Base-by-base conservation (phyloP, 2,329 filamentous ascomycete genomes). In the Leptographium procerum region DNA sequence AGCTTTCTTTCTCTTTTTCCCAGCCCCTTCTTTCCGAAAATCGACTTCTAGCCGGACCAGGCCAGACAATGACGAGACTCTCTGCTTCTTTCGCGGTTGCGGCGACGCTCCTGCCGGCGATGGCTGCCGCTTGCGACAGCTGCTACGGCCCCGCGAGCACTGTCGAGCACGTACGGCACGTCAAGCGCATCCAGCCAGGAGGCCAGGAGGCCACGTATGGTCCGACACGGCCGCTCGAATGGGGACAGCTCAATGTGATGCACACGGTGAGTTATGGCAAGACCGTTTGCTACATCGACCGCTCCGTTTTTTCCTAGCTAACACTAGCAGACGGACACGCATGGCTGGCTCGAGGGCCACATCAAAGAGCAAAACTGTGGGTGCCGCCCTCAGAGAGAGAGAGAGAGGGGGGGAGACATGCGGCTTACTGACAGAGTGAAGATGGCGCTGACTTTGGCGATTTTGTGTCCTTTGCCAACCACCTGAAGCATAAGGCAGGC, bases 371-470 rank as follows among this genome's bases (percentile, higher is more conserved):
- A 75, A 64, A 84, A 83, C 65, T 85, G 61, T 61, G 24, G 59
- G 40, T 34, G 24, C 9, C 10, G 52, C 3, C 33, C 10, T 1
- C 7, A 9, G 51, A 22, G 29, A 51, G 48, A 22, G 19, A 28
- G 24, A 51, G 24, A 51, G 24, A 51, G 47, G 4, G n/a, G 24
- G 11, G 28, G 26, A 29, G 19, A 16, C 3, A 16, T n/a, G 19
- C 40, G 24, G 24, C 43, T 31, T 10, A 29, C 56, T 57, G 26
- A 57, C 56, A 24, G 19, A 19, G n/a, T 33, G 3, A 29, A 62
- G 61, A 84, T 61, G 81, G 82, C 47, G 83, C 82, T 2, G 83
- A 86, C 65, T 86, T 82, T 81, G 83, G 83, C 28, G 83, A 86
- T 66, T 85, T 80, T 67, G 80, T 82, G 48, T 78, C 78, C 57